Evolutionary conservation across 1,284 basidiomycete genomes (phyloP), one percentile per base, ranked within the genome.

Genomic region (Trichosporon ovoides): DNA sequence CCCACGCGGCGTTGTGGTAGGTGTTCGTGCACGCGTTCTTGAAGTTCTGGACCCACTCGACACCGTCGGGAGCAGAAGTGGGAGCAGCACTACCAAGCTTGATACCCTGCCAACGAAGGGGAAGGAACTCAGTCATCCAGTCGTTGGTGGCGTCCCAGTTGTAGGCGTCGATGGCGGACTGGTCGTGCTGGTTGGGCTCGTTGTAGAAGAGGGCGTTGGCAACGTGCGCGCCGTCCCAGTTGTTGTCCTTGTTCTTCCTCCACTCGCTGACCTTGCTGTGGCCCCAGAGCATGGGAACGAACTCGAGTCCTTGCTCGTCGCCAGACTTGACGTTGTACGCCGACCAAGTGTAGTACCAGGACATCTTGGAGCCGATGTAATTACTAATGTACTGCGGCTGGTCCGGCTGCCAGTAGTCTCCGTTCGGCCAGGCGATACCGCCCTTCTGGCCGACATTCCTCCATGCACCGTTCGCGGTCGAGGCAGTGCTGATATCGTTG

Each of bases 261-360:
- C 53, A 51, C 28, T 36, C 34, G 12, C 20, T 52, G 36, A 77
- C 71, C 2, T 67, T 63, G 61, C 77, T 60, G 68, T 84, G 60
- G 65, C 87, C 85, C 86, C 87, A 89, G 12, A 88, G 75, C 87
- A 87, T 87, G 56, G 85, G 82, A 62, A 82, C 80, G 72, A 78
- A 83, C 16, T 81, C 73, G 53, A 84, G 74, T 38, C 82, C 83
- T 56, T 80, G 73, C 1, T 24, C 14, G 34, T 56, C 55, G 34
- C 22, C 33, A 31, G 50, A 43, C 13, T n/a, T 59, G 52, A 72
- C 72, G 49, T 48, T 48, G 51, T 36, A 53, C 7, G 55, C 38
- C 38, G 55, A 57, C 84, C 74, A 75, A 35, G 74, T 76, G 68
- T 77, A 76, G 65, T 74, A 76, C 68, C 68, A 75, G 19, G 64